These are phyloP conservation scores for Dryadomyces quercus-mongolicae DNA, from an alignment of 2,329 filamentous ascomycete species.

Conservation along the genomic window DNA sequence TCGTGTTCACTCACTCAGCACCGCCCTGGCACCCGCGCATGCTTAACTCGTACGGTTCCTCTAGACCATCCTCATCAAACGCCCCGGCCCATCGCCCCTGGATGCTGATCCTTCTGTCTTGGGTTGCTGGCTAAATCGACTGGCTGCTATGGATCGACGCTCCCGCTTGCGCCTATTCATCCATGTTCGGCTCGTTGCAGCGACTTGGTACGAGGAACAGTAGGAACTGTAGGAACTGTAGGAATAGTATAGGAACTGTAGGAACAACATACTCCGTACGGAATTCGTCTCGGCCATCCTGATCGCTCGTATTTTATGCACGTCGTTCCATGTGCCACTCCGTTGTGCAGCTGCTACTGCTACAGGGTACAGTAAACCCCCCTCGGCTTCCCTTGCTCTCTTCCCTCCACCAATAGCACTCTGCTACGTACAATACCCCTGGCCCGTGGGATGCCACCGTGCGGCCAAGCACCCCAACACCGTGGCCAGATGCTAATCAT, in stretches of 20 bases:
- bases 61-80: neutral
- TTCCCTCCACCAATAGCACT: neutral
- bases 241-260: too few species aligned
- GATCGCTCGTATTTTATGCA: too few species aligned
- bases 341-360: neutral
- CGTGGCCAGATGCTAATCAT: neutral
- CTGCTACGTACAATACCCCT: neutral
- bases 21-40: too few species aligned
- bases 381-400: neutral
- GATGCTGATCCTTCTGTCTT: neutral
- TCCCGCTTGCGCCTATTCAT: constrained; percentile 7
- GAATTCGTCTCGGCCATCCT: too few species aligned
- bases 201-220: too few species aligned
- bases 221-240: too few species aligned
- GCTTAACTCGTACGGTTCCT: neutral
- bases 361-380: too few species aligned
- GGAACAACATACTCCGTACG: too few species aligned
- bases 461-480: neutral
- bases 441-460: neutral
- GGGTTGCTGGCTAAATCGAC: constrained; percentile 2
- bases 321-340: neutral
- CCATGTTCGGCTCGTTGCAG: neutral
- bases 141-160: constrained; percentile 8
- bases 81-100: neutral
- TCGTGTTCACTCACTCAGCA: neutral